Percentiles rank a stretch among this genome's conserved stretches.
Evolutionary conservation across 768 basidiomycete species (phyloP).

Genomic region (Baorangia bicolor): DNA sequence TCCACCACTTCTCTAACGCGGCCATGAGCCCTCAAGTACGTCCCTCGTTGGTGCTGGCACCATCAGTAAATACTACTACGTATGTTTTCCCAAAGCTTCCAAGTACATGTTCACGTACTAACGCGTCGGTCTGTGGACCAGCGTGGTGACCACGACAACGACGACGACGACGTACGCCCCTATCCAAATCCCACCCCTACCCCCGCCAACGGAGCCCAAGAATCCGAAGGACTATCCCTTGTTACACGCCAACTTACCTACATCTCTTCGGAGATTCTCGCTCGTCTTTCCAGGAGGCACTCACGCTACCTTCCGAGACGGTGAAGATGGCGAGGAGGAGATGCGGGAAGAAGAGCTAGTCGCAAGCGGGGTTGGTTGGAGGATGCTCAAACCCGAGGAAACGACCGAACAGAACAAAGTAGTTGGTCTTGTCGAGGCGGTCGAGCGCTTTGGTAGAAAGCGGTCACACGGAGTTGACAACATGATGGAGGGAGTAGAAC

Average conservation of each 20-base stretch:
- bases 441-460: conserved; percentile 75
- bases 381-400: conserved; percentile 69
- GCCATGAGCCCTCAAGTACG: conserved; percentile 64
- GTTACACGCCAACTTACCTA: conserved; percentile 70
- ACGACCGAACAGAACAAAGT: conserved; percentile 45
- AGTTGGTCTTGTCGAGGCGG: conserved; percentile 73
- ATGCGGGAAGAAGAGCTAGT: conserved; percentile 72
- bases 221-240: conserved; percentile 81
- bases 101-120: conserved; percentile 8
- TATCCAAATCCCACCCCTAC: conserved; percentile 75
- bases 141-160: conserved; percentile 88
- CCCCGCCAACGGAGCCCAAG: conserved; percentile 67
- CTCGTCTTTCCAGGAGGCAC: conserved; percentile 79
- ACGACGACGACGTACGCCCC: conserved; percentile 89
- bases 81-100: conserved; percentile 37
- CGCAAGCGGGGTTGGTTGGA: conserved; percentile 69
- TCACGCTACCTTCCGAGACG: conserved; percentile 77
- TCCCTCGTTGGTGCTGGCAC: conserved; percentile 70
- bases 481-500: conserved; percentile 76
- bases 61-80: conserved; percentile 85
- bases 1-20: conserved; percentile 29
- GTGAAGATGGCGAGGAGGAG: conserved; percentile 58
- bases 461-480: conserved; percentile 52
- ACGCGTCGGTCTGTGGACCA: conserved; percentile 35
- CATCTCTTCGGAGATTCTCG: conserved; percentile 70